Base-by-base conservation (phyloP, 208 protist species). In the Leishmania aethiopica region DNA sequence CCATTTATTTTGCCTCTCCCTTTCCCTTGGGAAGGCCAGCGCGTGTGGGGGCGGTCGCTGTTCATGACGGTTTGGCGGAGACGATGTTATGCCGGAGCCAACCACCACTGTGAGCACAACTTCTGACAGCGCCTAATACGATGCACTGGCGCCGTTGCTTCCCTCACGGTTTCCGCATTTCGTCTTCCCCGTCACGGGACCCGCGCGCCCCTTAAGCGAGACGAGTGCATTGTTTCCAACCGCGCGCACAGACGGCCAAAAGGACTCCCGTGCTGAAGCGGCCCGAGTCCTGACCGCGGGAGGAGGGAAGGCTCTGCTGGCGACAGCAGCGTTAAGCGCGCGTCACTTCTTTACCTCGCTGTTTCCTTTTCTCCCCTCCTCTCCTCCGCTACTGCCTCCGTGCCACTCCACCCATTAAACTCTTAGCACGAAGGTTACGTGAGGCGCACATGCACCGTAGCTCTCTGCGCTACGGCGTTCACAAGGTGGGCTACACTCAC, bases 401-500 rank as follows among this genome's bases (percentile, higher is more conserved):
- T 3, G 32, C n/a, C 60, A 32, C 60, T 37, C 60, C 32, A 13
- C 25, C 66, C 66, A 71, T 53, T 53, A 22, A 0, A 17, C 37
- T 73, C 25, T 32, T 15, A 51, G 25, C 45, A 66, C 45, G 64
- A 79, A 77, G 25, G 8, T 51, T 35, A 35, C 69, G 64, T 75
- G 45, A 75, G 25, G 64, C 37, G 62, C 59, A 53, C 67, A 69
- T 87, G 80, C 67, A 81, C 51, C 71, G 51, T 47, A 84, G 79
- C 64, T 64, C 69, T 55, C 42, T 88, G 77, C 70, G 75, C n/a
- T 81, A n/a, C 62, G 95, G 93, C 10, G 83, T 97, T 32, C 93
- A 98, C 80, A 85, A 83, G 55, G 94, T 98, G 25, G 89, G 91
- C 35, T 96, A 97, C 85, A 94, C 84, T 6, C 78, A 86, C 69